Evolutionary conservation across 371 early-diverging fungal genomes (phyloP).

Genomic region (Mucor velutinosus): DNA sequence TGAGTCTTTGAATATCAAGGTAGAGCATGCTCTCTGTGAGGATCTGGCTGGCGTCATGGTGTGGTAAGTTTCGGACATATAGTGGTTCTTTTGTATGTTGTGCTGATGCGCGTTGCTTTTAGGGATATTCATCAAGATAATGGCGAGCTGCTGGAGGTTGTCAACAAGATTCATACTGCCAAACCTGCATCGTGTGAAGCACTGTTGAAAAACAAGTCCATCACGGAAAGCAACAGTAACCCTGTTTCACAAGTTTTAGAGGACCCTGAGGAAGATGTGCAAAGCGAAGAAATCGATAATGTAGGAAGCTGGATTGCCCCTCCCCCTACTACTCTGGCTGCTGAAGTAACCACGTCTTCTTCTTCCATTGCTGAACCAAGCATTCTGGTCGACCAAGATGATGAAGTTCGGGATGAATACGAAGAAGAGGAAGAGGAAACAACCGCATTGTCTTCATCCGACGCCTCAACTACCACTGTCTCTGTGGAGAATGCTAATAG

Average conservation of each 20-base stretch:
- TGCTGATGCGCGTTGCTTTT: background rate
- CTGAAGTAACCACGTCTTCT: background rate
- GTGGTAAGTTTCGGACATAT: slow-evolving; percentile 42
- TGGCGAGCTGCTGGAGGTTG: slow-evolving; percentile 51
- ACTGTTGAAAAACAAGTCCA: background rate
- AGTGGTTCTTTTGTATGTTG: background rate
- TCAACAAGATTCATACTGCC: slow-evolving; percentile 37
- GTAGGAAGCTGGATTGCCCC: background rate
- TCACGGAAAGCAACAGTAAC: background rate
- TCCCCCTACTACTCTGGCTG: background rate
- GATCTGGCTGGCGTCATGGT: slow-evolving; percentile 67
- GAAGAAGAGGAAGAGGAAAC: background rate
- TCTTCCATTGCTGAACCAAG: background rate
- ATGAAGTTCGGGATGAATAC: slow-evolving; percentile 5
- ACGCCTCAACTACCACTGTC: background rate
- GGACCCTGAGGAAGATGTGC: background rate
- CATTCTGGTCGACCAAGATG: background rate
- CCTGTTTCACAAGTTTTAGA: background rate
- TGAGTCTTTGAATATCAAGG: slow-evolving; percentile 57
- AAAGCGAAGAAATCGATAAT: background rate
- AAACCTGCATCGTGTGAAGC: background rate
- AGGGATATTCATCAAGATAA: slow-evolving; percentile 61
- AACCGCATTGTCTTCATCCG: background rate
- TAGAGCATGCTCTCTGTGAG: slow-evolving; percentile 52
- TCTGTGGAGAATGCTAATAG: background rate